Conservation (phyloP, 257 asterid genomes). For the Solanum clarkiae region DNA sequence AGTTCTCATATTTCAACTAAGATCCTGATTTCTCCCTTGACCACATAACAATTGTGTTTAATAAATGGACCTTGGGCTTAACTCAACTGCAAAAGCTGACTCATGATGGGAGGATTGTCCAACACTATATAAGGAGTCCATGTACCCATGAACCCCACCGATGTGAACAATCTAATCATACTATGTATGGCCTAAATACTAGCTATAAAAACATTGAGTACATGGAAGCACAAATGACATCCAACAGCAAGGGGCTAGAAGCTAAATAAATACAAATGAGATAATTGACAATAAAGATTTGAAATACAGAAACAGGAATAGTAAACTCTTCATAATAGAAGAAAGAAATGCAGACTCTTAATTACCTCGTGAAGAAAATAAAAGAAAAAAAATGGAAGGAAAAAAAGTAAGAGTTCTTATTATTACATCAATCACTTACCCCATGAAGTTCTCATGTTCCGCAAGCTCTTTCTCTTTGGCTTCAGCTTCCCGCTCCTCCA, state of each 20-base stretch:
- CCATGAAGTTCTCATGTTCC: constrained; percentile 44
- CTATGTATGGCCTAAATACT: background rate
- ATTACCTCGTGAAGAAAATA: background rate
- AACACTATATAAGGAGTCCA: background rate
- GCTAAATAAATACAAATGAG: background rate
- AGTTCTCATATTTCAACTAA: background rate
- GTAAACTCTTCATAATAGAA: background rate
- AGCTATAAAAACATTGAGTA: background rate
- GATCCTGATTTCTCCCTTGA: background rate
- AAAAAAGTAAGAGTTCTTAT: background rate
- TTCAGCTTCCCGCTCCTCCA: constrained; percentile 82
- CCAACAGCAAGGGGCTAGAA: background rate
- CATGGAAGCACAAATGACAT: background rate
- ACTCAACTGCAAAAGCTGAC: background rate
- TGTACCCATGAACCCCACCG: background rate
- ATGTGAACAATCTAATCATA: background rate
- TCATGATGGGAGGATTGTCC: background rate
- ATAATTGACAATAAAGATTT: background rate
- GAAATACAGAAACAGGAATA: background rate
- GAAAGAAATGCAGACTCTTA: background rate
- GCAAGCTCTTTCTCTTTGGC: constrained; percentile 86
- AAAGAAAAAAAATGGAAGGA: background rate
- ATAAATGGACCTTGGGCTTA: background rate
- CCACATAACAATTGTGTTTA: background rate
- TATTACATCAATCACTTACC: constrained; percentile 24